Evolutionary conservation across 1,284 basidiomycete species (phyloP).

Genomic region (Rhodofomes roseus): DNA sequence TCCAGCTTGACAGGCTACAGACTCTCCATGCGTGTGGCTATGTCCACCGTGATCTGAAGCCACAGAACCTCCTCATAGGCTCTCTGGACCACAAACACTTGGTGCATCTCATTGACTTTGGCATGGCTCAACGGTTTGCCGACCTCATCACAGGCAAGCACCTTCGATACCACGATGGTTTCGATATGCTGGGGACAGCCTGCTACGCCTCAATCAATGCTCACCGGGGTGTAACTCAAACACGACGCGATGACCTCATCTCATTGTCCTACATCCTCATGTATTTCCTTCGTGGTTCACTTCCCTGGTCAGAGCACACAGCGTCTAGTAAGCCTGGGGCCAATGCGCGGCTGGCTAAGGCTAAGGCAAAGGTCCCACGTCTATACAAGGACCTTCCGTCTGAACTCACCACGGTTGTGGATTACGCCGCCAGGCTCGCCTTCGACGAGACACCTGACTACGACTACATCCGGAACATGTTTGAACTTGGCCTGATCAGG

Average conservation of each 20-base stretch:
- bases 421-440: conserved; percentile 55
- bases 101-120: conserved; percentile 82
- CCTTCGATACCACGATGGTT: conserved; percentile 94
- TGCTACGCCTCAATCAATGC: conserved; percentile 99
- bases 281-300: conserved; percentile 91
- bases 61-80: conserved; percentile 95
- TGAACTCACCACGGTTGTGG: no score
- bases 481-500: conserved; percentile 88
- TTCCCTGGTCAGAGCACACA: conserved; percentile 96
- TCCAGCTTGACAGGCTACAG: no score
- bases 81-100: conserved; percentile 79
- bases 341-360: not conserved
- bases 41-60: conserved; percentile 98
- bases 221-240: conserved; percentile 93
- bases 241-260: conserved; percentile 91
- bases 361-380: no score
- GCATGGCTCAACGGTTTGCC: conserved; percentile 97
- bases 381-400: no score
- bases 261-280: conserved; percentile 96
- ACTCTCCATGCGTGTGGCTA: no score
- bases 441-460: conserved; percentile 97
- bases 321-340: conserved; percentile 25
- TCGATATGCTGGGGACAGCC: conserved; percentile 87
- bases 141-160: conserved; percentile 97
- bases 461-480: conserved; percentile 90